phyloP scores from a whole-genome alignment of 169 alveolate species.

The Theileria orientalis region DNA sequence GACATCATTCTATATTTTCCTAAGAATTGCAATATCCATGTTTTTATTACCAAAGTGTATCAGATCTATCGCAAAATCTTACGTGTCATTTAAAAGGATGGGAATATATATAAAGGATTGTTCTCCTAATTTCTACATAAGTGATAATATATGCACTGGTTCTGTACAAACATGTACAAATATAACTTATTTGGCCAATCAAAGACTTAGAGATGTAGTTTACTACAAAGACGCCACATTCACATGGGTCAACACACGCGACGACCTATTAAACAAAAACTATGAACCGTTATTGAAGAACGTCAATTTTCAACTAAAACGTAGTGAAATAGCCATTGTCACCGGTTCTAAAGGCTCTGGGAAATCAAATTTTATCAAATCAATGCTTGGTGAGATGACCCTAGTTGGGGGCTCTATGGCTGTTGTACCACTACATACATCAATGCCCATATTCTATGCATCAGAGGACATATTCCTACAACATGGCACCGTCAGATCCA shows the following conservation, averaged over 20 bases:
- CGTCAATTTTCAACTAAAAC: too few species aligned
- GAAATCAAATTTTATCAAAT: too few species aligned
- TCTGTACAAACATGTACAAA: not conserved
- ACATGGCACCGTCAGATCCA: conserved; percentile 44
- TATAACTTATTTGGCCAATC: not conserved
- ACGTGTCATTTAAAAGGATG: conserved; percentile 22
- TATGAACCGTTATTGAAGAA: too few species aligned
- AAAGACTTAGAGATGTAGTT: conserved; percentile 10
- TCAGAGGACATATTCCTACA: conserved; percentile 61
- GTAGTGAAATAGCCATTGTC: too few species aligned
- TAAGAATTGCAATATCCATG: too few species aligned
- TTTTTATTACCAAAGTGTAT: conserved; percentile 28
- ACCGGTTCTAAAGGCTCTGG: too few species aligned
- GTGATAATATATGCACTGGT: not conserved
- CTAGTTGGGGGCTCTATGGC: too few species aligned
- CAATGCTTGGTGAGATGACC: too few species aligned
- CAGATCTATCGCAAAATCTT: conserved; percentile 1
- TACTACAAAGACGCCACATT: conserved; percentile 2
- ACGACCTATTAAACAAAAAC: too few species aligned
- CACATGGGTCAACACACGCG: too few species aligned
- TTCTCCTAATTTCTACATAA: conserved; percentile 48
- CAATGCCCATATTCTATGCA: conserved; percentile 61
- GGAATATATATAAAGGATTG: conserved; percentile 17
- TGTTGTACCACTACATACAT: too few species aligned
- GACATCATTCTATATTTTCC: too few species aligned